phyloP scores from a whole-genome alignment of 768 basidiomycete species.

The Kwoniella dendrophila region DNA sequence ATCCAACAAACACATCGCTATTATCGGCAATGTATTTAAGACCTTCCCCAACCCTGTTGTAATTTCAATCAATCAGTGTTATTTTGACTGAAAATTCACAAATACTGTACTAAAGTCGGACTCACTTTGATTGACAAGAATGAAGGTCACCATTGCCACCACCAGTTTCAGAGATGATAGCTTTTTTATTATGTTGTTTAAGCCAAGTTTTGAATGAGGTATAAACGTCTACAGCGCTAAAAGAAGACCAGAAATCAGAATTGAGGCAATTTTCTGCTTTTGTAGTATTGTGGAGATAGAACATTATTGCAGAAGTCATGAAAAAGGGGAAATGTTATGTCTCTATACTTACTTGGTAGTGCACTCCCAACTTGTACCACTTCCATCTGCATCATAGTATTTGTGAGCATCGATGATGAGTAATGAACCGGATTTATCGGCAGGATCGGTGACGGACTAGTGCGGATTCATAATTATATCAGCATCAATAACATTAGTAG shows the following conservation, averaged over 20 bases:
- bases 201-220: constrained; percentile 60
- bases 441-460: constrained; percentile 59
- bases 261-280: neutral
- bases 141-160: constrained; percentile 63
- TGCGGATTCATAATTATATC: constrained; percentile 55
- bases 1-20: constrained; percentile 61
- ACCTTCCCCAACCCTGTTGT: constrained; percentile 56
- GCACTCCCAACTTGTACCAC: constrained; percentile 60
- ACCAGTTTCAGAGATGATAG: constrained; percentile 67
- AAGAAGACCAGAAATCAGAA: neutral
- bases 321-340: neutral
- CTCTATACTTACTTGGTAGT: constrained; percentile 57
- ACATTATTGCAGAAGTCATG: neutral
- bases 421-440: constrained; percentile 52
- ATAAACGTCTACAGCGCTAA: constrained; percentile 61
- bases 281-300: neutral
- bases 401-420: constrained; percentile 69
- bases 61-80: no score
- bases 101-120: constrained; percentile 57
- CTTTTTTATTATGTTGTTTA: constrained; percentile 61
- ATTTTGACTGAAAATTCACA: no score
- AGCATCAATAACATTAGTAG: constrained; percentile 44
- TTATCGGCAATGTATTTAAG: constrained; percentile 61
- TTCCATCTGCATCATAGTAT: constrained; percentile 65
- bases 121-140: constrained; percentile 59